Conservation (phyloP, 2,329 filamentous ascomycete species). For the Aspergillus quadrilineatus region DNA sequence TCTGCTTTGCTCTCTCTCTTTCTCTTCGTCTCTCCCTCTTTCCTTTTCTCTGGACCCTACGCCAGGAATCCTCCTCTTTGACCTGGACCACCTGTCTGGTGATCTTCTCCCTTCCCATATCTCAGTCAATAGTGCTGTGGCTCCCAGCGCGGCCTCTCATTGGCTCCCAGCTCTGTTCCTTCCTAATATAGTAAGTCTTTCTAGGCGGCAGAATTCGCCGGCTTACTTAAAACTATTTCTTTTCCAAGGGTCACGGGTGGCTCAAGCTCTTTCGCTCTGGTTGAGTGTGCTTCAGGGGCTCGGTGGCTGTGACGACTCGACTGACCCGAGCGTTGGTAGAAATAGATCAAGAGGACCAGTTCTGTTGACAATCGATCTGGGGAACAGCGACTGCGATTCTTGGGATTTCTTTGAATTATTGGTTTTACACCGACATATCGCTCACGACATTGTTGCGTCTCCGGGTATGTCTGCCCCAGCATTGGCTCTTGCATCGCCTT, state of each 20-base stretch:
- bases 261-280: conserved; percentile 9
- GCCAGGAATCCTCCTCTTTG: neutral
- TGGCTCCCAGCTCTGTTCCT: conserved; percentile 2
- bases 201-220: conserved; percentile 15
- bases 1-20: neutral
- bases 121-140: neutral
- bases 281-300: conserved; percentile 15
- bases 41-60: neutral
- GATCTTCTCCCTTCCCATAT: neutral
- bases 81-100: neutral
- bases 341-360: conserved; percentile 1
- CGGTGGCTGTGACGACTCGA: conserved; percentile 8
- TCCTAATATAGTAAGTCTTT: conserved; percentile 9
- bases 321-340: neutral
- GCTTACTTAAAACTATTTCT: conserved; percentile 14
- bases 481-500: neutral
- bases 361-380: conserved; percentile 7
- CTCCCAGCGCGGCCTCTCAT: neutral
- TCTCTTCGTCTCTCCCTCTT: neutral
- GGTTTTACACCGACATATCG: conserved; percentile 8
- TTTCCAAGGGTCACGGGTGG: conserved; percentile 11
- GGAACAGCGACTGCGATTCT: neutral
- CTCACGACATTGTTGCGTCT: neutral
- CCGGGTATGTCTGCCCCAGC: conserved; percentile 1
- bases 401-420: neutral